Evolutionary conservation across 208 protist species (phyloP).

Genomic region (Herpetomonas muscarum): DNA sequence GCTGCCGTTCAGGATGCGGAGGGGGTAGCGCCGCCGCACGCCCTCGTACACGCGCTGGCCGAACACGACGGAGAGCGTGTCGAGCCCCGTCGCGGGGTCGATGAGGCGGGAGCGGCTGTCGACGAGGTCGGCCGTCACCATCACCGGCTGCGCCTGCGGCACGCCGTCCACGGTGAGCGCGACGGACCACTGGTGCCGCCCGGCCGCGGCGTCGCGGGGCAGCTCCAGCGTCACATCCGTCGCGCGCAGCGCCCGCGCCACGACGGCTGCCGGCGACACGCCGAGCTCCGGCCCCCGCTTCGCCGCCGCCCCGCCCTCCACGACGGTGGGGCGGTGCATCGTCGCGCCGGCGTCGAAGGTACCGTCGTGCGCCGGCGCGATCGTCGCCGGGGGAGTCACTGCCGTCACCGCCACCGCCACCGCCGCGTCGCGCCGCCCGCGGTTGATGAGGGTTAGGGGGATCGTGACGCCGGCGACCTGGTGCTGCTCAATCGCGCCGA

Average conservation of each 20-base stretch:
- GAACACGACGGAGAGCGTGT: slow-evolving; percentile 63
- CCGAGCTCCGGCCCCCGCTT: slow-evolving; percentile 3
- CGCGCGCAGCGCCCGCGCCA: slow-evolving; percentile 33
- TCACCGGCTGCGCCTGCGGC: slow-evolving; percentile 21
- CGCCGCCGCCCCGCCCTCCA: neutral
- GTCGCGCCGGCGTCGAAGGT: neutral
- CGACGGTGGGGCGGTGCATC: neutral
- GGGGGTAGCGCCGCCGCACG: slow-evolving; percentile 28
- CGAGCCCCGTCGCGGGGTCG: slow-evolving; percentile 43
- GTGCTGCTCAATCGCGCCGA: slow-evolving; percentile 73
- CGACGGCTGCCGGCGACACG: slow-evolving; percentile 21
- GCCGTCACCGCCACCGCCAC: neutral
- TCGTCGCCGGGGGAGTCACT: neutral
- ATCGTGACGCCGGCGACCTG: slow-evolving; percentile 29
- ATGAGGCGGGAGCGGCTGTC: slow-evolving; percentile 71
- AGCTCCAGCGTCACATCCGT: slow-evolving; percentile 61
- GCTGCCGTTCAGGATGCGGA: slow-evolving; percentile 71
- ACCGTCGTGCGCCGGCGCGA: neutral
- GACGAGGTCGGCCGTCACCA: slow-evolving; percentile 60
- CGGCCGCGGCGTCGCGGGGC: slow-evolving; percentile 28
- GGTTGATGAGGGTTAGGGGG: slow-evolving; percentile 59
- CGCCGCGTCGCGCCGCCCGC: slow-evolving; percentile 51
- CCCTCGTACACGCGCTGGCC: slow-evolving; percentile 60
- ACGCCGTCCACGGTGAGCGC: slow-evolving; percentile 44
- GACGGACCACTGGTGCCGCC: slow-evolving; percentile 38